These are phyloP conservation scores for Boletales sp. DNA, from an alignment of 768 basidiomycete species.

Conservation along the genomic window DNA sequence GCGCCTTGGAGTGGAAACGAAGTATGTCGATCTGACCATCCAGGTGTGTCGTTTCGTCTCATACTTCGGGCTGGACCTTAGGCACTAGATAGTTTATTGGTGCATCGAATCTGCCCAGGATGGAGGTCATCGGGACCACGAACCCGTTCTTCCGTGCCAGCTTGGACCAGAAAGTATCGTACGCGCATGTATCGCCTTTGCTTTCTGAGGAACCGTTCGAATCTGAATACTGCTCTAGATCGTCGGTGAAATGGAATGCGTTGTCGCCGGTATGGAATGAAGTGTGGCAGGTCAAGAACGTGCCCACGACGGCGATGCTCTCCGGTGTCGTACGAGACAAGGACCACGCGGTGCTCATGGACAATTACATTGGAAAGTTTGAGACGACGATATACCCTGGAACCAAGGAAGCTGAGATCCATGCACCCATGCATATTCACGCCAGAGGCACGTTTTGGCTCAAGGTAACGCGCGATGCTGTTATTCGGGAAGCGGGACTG, in stretches of 20 bases:
- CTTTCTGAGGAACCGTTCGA: background rate
- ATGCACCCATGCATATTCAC: constrained; percentile 46
- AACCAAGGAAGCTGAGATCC: constrained; percentile 61
- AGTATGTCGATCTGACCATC: constrained; percentile 57
- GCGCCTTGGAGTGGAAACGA: constrained; percentile 34
- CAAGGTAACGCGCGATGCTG: constrained; percentile 39
- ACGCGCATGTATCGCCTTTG: constrained; percentile 46
- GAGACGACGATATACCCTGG: constrained; percentile 51
- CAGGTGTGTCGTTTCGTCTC: constrained; percentile 35
- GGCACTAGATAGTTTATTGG: constrained; percentile 56
- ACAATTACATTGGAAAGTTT: constrained; percentile 66
- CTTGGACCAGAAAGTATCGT: constrained; percentile 59
- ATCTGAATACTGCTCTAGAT: constrained; percentile 38
- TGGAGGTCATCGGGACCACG: constrained; percentile 60
- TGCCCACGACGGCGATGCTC: constrained; percentile 59
- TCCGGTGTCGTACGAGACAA: constrained; percentile 67
- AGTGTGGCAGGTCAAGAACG: constrained; percentile 68
- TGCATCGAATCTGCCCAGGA: constrained; percentile 63
- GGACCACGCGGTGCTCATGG: constrained; percentile 51
- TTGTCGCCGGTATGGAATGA: constrained; percentile 74
- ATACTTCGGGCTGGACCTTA: constrained; percentile 4
- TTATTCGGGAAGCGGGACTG: background rate
- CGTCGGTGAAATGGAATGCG: constrained; percentile 56
- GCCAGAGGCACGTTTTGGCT: constrained; percentile 64
- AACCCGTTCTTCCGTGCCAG: constrained; percentile 74